phyloP scores from a whole-genome alignment of 257 asterid genomes.

The Penstemon eatonii region DNA sequence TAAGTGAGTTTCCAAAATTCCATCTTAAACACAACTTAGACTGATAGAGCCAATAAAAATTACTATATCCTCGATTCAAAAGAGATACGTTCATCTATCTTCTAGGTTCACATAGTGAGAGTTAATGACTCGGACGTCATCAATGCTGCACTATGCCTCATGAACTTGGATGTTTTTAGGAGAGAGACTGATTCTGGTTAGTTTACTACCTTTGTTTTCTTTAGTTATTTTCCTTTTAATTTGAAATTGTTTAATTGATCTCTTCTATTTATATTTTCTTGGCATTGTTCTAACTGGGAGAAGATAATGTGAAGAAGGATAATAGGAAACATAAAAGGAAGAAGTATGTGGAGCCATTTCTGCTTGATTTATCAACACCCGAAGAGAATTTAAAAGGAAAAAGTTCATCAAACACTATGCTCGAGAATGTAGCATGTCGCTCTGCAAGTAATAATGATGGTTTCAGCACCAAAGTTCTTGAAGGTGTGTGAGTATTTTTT shows the following conservation, averaged over 20 bases:
- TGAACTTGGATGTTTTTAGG: constrained; percentile 46
- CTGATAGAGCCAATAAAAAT: too few species aligned
- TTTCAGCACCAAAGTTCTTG: constrained; percentile 38
- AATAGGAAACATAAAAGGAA: constrained; percentile 45
- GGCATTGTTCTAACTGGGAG: constrained; percentile 18
- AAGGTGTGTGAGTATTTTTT: constrained; percentile 36
- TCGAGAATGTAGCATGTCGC: constrained; percentile 25
- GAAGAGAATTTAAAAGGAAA: constrained; percentile 24
- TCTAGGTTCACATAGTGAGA: constrained; percentile 84
- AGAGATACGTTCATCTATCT: not conserved
- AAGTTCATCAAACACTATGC: constrained; percentile 25
- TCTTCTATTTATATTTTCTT: constrained; percentile 26
- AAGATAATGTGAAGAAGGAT: constrained; percentile 50
- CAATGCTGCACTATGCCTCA: constrained; percentile 69
- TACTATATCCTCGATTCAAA: too few species aligned
- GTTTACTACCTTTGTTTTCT: constrained; percentile 18
- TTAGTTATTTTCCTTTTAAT: constrained; percentile 15
- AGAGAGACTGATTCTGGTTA: constrained; percentile 48
- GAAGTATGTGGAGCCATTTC: constrained; percentile 52
- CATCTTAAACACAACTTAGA: too few species aligned
- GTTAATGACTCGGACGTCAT: constrained; percentile 55
- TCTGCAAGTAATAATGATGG: constrained; percentile 39
- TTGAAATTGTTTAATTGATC: constrained; percentile 19
- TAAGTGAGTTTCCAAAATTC: too few species aligned
- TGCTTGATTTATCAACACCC: constrained; percentile 36